Conservation (phyloP, 139 green algal species). For the Spirogloea muscicola region DNA sequence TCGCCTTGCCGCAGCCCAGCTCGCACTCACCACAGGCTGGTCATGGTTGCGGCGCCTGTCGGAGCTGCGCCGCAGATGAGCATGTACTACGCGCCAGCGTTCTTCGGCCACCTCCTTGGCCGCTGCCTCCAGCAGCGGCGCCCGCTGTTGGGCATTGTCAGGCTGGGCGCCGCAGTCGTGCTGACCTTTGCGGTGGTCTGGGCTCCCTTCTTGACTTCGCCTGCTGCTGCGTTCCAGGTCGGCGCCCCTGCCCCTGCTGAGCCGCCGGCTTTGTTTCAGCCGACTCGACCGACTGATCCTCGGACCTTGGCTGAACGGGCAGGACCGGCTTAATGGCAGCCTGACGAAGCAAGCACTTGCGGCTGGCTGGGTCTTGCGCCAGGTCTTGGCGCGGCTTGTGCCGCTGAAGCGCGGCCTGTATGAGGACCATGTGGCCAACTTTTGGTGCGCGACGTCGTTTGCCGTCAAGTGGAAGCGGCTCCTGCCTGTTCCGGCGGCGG, state of each 20-base stretch:
- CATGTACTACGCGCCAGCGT: conserved; percentile 90
- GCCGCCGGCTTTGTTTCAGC: background rate
- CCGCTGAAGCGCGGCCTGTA: conserved; percentile 83
- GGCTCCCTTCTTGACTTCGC: conserved; percentile 67
- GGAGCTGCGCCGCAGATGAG: conserved; percentile 90
- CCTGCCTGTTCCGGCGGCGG: conserved; percentile 49
- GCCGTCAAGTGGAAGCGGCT: conserved; percentile 83
- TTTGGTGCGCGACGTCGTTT: conserved; percentile 81
- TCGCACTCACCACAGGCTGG: too few species aligned
- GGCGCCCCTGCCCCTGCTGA: too few species aligned
- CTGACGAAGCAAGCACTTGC: background rate
- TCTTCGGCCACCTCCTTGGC: conserved; percentile 92
- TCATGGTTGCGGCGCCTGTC: too few species aligned
- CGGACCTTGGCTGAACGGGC: background rate
- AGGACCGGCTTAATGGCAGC: background rate
- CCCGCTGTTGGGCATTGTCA: conserved; percentile 47
- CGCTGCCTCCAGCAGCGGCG: conserved; percentile 57
- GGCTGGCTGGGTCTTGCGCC: background rate
- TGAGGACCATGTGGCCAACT: conserved; percentile 98
- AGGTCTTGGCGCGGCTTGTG: conserved; percentile 71
- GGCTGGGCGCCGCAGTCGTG: conserved; percentile 53
- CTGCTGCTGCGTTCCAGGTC: conserved; percentile 21
- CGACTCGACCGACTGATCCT: background rate
- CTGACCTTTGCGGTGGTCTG: conserved; percentile 73
- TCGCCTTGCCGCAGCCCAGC: conserved; percentile 70